Base-by-base conservation (phyloP, 164 flowering plant species). In the Nelumbo lutea region DNA sequence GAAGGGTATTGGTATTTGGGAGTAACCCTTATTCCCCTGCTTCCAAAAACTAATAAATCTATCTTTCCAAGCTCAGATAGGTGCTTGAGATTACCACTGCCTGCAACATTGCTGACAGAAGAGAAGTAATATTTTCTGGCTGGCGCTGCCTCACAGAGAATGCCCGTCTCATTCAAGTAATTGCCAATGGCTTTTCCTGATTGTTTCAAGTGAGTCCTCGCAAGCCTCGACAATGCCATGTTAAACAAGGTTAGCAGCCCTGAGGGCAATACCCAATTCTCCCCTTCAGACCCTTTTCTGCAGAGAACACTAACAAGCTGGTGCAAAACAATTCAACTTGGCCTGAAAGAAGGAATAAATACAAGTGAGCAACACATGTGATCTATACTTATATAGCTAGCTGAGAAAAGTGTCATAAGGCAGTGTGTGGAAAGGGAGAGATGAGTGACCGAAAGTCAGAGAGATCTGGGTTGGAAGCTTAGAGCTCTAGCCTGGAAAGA, bases 171-270 rank as follows among this genome's bases (percentile, higher is more conserved):
- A 53, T 39, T 47, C 0, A 72, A 46, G 51, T 59, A 73, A 61
- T 69, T 70, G 2, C 78, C 67, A 62, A 76, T 14, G 64, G 78
- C 53, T 47, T 78, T 78, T 79, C 76, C 82, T 57, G 87, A 73
- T 15, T 84, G 77, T 67, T 79, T 81, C 70, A 78, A 70, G 42
- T 78, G 67, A 65, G 68, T 82, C 67, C 88, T 83, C 10, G 83
- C 77, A 69, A 85, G 44, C 62, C 89, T 87, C 62, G 85, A 78
- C 79, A 82, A 69, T 52, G 88, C 87, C 91, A 88, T 88, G 5
- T 46, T 61, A n/a, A 65, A 41, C 27, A 27, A 27, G 65, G 39
- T 15, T 13, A 11, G 41, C 56, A 43, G 73, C 41, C 9, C 70
- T 56, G 0, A 46, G 40, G 2, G 11, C 59, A 44, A 15, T 2